Conservation (phyloP, 192 early-diverging fungal genomes). For the Backusella macrospora region DNA sequence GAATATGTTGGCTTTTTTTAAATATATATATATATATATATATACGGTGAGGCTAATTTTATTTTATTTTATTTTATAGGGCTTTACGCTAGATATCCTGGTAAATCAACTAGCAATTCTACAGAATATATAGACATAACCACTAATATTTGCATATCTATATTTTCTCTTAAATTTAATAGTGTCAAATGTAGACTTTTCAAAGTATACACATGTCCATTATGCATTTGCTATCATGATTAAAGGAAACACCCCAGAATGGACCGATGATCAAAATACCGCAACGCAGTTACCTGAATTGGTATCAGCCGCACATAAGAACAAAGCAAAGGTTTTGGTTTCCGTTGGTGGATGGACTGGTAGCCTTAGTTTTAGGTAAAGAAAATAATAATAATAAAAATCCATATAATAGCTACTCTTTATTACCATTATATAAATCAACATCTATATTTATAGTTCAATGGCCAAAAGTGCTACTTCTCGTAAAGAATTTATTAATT, state of each 20-base stretch:
- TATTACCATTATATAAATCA: background rate
- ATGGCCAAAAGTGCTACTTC: slow-evolving; percentile 46
- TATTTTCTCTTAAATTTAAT: slow-evolving; percentile 12
- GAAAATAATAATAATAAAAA: background rate
- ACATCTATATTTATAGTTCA: slow-evolving; percentile 46
- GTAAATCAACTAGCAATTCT: background rate
- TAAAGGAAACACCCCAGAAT: slow-evolving; percentile 39
- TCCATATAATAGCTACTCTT: background rate
- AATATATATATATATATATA: no score
- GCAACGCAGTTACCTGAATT: slow-evolving; percentile 46
- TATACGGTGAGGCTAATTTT: no score
- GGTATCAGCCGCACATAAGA: slow-evolving; percentile 46
- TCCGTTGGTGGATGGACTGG: slow-evolving; percentile 78
- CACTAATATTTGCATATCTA: background rate
- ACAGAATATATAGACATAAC: background rate
- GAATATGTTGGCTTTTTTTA: no score
- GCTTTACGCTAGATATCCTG: slow-evolving; percentile 28
- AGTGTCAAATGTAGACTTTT: slow-evolving; percentile 44
- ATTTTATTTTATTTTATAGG: slow-evolving; percentile 20
- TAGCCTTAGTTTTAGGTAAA: slow-evolving; percentile 39
- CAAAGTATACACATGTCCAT: slow-evolving; percentile 69
- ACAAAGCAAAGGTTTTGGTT: slow-evolving; percentile 56
- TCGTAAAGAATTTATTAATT: slow-evolving; percentile 51
- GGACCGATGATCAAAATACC: slow-evolving; percentile 33
- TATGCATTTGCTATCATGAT: slow-evolving; percentile 64